Percentiles rank a stretch among this genome's conserved stretches.
phyloP scores from a whole-genome alignment of 2,329 filamentous ascomycete species.

The Byssochlamys sp. region DNA sequence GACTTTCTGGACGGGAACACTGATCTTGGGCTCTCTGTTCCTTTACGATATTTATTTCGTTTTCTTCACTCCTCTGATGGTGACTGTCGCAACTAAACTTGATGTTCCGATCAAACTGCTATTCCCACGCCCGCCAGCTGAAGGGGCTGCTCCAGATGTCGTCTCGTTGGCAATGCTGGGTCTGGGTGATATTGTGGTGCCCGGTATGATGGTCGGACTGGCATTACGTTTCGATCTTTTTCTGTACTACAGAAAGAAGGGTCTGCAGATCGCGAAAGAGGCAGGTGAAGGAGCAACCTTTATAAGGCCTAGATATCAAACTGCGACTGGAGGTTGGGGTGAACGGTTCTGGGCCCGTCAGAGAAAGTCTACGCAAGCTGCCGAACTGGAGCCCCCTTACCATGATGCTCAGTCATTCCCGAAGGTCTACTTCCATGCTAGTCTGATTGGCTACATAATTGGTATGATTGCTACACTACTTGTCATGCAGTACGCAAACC shows the following conservation, averaged over 20 bases:
- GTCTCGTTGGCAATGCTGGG: conserved; percentile 64
- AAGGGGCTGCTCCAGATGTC: conserved; percentile 34
- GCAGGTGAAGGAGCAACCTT: conserved; percentile 11
- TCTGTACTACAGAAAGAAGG: conserved; percentile 63
- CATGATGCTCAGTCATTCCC: conserved; percentile 48
- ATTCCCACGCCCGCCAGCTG: conserved; percentile 56
- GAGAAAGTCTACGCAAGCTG: conserved; percentile 14
- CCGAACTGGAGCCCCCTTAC: conserved; percentile 25
- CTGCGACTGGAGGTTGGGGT: conserved; percentile 67
- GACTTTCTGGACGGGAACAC: conserved; percentile 69
- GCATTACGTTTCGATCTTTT: conserved; percentile 87
- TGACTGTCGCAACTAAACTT: conserved; percentile 66
- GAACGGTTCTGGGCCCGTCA: conserved; percentile 65
- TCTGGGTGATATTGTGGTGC: conserved; percentile 85
- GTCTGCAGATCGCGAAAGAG: conserved; percentile 34
- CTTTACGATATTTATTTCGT: conserved; percentile 80
- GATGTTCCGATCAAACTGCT: conserved; percentile 90
- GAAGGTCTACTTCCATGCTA: conserved; percentile 77
- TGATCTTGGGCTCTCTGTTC: conserved; percentile 72
- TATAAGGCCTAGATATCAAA: conserved; percentile 32
- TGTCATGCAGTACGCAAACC: conserved; percentile 67
- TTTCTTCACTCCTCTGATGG: conserved; percentile 46
- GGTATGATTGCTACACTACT: conserved; percentile 69
- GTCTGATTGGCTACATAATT: conserved; percentile 63
- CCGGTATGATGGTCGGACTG: conserved; percentile 79